Percentiles rank a stretch among this genome's conserved stretches.
phyloP scores from a whole-genome alignment of 202 grass and related monocot species.

The Hordeum pubiflorum region DNA sequence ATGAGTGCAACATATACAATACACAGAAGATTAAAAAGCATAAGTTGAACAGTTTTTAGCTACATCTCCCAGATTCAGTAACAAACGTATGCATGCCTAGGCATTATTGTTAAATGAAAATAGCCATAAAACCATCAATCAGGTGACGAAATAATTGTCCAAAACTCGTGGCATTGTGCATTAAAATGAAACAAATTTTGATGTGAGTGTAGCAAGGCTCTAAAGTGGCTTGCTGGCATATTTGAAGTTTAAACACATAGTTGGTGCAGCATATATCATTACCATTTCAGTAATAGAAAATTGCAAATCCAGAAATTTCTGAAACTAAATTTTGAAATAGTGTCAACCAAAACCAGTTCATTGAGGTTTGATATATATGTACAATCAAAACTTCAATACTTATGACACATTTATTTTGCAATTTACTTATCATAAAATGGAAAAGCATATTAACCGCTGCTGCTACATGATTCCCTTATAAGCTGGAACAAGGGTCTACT shows the following conservation, averaged over 20 bases:
- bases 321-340: constrained; percentile 12
- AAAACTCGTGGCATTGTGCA: not conserved
- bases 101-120: not conserved
- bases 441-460: not conserved
- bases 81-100: not conserved
- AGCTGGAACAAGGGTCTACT: constrained; percentile 1
- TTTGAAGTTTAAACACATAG: constrained; percentile 1
- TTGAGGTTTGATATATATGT: not conserved
- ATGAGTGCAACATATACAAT: not conserved
- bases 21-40: not conserved
- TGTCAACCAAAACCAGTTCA: not conserved
- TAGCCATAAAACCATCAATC: not conserved
- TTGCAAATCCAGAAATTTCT: not conserved
- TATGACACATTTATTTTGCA: not conserved
- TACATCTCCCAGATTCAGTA: not conserved
- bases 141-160: not conserved
- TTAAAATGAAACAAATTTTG: not conserved
- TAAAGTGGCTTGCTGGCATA: constrained; percentile 1
- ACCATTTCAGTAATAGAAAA: not conserved
- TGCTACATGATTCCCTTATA: constrained; percentile 2
- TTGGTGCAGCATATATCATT: constrained; percentile 1
- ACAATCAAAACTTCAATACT: not conserved
- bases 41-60: constrained; percentile 7
- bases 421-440: not conserved
- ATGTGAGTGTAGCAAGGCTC: not conserved